phyloP scores from a whole-genome alignment of 352 stramenopile species.

The Pythium utonaiense region DNA sequence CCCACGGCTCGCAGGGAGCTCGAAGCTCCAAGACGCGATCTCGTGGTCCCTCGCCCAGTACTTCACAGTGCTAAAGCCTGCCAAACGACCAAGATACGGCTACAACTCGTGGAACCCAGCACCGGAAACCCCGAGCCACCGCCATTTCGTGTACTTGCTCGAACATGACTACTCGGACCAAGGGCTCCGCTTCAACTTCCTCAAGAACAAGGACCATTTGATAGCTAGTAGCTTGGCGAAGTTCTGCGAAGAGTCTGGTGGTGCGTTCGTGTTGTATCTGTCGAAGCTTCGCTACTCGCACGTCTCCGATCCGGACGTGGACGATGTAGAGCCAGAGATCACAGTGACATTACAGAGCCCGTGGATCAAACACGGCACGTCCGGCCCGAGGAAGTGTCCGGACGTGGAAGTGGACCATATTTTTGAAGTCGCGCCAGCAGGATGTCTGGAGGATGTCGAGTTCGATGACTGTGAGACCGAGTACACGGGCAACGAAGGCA shows the following conservation, averaged over 20 bases:
- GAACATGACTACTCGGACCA: slow-evolving; percentile 22
- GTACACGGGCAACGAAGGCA: slow-evolving; percentile 14
- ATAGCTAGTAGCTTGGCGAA: slow-evolving; percentile 15
- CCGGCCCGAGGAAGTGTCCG: neutral
- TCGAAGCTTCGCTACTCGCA: slow-evolving; percentile 13
- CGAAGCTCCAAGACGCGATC: slow-evolving; percentile 2
- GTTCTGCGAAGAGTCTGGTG: slow-evolving; percentile 13
- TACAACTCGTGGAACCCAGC: neutral
- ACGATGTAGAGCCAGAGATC: slow-evolving; percentile 4
- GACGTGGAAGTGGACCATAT: neutral
- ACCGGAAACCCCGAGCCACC: neutral
- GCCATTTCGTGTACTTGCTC: slow-evolving; percentile 20
- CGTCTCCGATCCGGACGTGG: neutral
- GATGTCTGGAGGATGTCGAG: slow-evolving; percentile 9
- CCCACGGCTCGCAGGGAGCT: slow-evolving; percentile 7
- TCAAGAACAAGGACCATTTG: slow-evolving; percentile 18
- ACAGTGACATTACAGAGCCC: slow-evolving; percentile 1
- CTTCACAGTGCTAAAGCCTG: slow-evolving; percentile 1
- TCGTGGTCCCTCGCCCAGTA: slow-evolving; percentile 1
- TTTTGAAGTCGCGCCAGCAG: slow-evolving; percentile 5
- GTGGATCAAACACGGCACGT: slow-evolving; percentile 16
- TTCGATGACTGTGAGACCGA: slow-evolving; percentile 5
- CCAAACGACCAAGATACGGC: neutral
- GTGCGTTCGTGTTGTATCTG: slow-evolving; percentile 9
- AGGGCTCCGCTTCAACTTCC: slow-evolving; percentile 9